phyloP scores from a whole-genome alignment of 495 filamentous ascomycete species.

The Elasticomyces elasticus region DNA sequence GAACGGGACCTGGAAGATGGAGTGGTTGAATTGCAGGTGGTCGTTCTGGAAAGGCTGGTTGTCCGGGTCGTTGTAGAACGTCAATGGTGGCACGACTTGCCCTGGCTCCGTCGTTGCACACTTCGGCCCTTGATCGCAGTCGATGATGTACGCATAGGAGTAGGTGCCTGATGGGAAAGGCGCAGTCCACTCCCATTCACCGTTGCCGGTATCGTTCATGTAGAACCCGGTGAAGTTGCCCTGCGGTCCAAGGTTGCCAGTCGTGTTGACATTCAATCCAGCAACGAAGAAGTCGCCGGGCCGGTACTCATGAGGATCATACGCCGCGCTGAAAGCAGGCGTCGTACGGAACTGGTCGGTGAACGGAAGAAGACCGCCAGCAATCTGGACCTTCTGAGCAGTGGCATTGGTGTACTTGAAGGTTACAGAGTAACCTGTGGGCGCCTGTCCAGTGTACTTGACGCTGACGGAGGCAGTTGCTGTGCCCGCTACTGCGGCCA shows the following conservation, averaged over 20 bases:
- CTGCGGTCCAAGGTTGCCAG: background rate
- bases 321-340: background rate
- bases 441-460: background rate
- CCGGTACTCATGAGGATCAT: background rate
- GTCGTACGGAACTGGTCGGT: constrained; percentile 2
- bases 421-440: background rate
- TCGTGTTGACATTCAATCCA: background rate
- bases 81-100: background rate
- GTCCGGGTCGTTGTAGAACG: background rate
- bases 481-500: background rate
- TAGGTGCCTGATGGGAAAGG: background rate
- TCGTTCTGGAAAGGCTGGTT: constrained; percentile 2
- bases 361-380: constrained; percentile 1
- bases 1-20: background rate
- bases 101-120: background rate
- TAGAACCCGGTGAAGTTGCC: background rate
- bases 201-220: constrained; percentile 1
- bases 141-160: constrained; percentile 1
- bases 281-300: constrained; percentile 1
- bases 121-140: background rate
- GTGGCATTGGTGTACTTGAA: background rate
- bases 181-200: background rate
- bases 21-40: background rate
- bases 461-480: background rate
- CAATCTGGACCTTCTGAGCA: background rate